A percentile compares a stretch with the other conserved stretches of the same genome.
These are phyloP conservation scores for Podaxis pistillaris DNA, from an alignment of 768 basidiomycete species.

Conservation along the genomic window DNA sequence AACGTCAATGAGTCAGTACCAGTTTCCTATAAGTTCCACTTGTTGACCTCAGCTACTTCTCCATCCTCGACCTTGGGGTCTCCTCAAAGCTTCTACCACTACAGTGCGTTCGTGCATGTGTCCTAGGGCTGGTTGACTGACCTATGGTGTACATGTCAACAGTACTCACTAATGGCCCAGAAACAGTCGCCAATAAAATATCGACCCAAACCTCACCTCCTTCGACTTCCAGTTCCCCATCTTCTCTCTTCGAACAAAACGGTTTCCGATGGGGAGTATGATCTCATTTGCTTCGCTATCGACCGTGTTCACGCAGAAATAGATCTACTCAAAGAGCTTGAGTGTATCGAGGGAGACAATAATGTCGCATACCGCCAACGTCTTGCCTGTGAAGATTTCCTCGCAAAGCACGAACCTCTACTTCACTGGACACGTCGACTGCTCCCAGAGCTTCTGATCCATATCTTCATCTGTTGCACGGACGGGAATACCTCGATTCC, in stretches of 20 bases:
- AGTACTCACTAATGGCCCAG: too few species aligned
- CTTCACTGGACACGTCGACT: conserved; percentile 6
- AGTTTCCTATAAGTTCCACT: too few species aligned
- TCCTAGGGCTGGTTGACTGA: too few species aligned
- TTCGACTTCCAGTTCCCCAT: not conserved
- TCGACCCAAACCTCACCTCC: not conserved
- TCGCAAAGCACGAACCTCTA: not conserved
- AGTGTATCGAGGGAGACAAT: not conserved
- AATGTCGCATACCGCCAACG: not conserved
- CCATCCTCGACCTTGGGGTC: too few species aligned
- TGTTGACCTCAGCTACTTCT: too few species aligned
- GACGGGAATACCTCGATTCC: not conserved
- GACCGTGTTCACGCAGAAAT: not conserved
- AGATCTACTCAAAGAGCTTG: not conserved
- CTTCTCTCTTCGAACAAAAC: not conserved
- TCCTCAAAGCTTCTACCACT: too few species aligned
- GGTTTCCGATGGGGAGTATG: not conserved
- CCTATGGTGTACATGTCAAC: too few species aligned
- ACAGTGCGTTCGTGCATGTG: too few species aligned
- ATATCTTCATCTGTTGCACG: conserved; percentile 7
- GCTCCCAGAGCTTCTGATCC: not conserved
- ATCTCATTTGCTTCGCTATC: not conserved
- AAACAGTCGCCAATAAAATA: too few species aligned
- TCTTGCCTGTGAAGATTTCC: not conserved
- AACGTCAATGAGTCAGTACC: too few species aligned